Conservation (phyloP, 2,329 filamentous ascomycete species). For the Ceratocystis diversiconidia region DNA sequence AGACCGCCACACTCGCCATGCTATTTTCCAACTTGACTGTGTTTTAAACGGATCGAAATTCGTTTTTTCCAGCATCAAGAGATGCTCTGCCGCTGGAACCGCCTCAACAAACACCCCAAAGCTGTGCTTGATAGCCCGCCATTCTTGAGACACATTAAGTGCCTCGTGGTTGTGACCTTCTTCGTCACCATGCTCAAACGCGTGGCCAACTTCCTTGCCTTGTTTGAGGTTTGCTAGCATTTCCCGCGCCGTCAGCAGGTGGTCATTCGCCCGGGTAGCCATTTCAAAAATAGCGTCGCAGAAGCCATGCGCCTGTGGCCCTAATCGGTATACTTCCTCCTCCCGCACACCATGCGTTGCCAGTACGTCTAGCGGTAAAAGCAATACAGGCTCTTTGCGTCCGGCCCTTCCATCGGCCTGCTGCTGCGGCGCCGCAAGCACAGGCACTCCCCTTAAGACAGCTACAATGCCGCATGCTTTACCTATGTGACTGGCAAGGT, state of each 20-base stretch:
- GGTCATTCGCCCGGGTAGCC: constrained; percentile 86
- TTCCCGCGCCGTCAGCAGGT: constrained; percentile 82
- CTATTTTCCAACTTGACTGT: constrained; percentile 61
- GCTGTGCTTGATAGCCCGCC: constrained; percentile 39
- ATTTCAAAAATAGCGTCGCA: constrained; percentile 84
- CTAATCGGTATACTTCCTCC: constrained; percentile 75
- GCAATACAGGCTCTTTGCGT: constrained; percentile 39
- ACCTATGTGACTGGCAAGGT: constrained; percentile 86
- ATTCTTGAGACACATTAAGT: constrained; percentile 27
- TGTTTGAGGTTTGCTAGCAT: constrained; percentile 72
- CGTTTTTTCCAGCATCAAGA: constrained; percentile 59
- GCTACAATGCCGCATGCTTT: constrained; percentile 84
- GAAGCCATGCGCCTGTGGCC: constrained; percentile 63
- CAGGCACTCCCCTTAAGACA: constrained; percentile 70
- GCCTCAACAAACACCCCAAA: constrained; percentile 74
- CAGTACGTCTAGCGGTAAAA: constrained; percentile 83
- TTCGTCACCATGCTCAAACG: constrained; percentile 65
- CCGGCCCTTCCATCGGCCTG: constrained; percentile 18
- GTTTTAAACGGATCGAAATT: constrained; percentile 74
- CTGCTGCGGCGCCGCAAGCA: constrained; percentile 45
- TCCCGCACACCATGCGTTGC: constrained; percentile 65
- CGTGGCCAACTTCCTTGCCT: constrained; percentile 64
- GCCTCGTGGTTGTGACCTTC: constrained; percentile 50
- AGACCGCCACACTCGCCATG: constrained; percentile 55
- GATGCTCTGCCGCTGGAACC: constrained; percentile 61